Evolutionary conservation across 2,329 filamentous ascomycete species (phyloP), one percentile per base, ranked within the genome.

Genomic region (Lasiodiplodia theobromae): DNA sequence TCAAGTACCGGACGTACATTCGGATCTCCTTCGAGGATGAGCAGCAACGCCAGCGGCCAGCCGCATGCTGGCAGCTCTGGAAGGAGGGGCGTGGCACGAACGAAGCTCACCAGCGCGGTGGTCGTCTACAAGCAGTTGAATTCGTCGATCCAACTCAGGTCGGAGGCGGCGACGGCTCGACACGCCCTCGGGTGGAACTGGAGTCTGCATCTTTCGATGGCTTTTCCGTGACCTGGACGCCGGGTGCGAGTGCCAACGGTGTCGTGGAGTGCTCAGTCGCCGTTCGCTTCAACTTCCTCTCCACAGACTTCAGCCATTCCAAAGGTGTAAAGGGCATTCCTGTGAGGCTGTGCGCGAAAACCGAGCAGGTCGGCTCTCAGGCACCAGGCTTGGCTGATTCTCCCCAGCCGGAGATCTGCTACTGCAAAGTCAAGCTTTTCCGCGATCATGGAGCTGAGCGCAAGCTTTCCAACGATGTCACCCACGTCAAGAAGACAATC

Each of bases 281-380:
- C 10, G 93, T 98, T 14, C 92, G 96, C 56, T 99, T 98, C 85
- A 99, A 99, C 82, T 99, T 99, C 77, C 85, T 99, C 0, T 99
- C 96, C 0, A 99, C 96, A 10, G 96, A 99, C 77, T 99, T 98
- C 78, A 98, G 95, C 79, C 96, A 98, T 77, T 98, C 96, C 11
- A 99, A 99, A 77, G 96, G 96, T 56, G 96, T 99, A 60, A 99
- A 98, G 81, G 96, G 96, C 44, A 97, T 98, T 72, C 95, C 96
- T 0, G 94, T 99, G 4, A 86, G 96, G 67, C 86, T 98, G 0
- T 98, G 95, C 79, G 90, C 94, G 16, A 98, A 98, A 81, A 98
- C 96, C 0, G 91, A 92, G 71, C 80, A 90, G 12, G 69, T 95
- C 1, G 81, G 86, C 0, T 40, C 28, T 31, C 58, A 68, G 25